phyloP scores from a whole-genome alignment of 106 monocot genomes.

The Dioscorea alata region DNA sequence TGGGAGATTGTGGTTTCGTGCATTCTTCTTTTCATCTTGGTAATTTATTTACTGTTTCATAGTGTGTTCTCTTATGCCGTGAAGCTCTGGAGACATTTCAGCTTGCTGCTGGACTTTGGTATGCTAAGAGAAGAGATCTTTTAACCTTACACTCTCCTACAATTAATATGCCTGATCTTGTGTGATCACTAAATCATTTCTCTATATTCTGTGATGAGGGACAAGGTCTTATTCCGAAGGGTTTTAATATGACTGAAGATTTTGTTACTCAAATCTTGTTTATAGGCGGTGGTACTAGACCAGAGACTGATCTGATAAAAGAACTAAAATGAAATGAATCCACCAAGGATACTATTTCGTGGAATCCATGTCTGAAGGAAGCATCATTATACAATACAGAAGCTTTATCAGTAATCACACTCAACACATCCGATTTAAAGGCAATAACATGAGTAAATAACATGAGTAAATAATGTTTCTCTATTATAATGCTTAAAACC shows the following conservation, averaged over 20 bases:
- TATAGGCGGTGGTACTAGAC: conserved; percentile 84
- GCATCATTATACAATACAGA: conserved; percentile 45
- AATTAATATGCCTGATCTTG: too few species aligned
- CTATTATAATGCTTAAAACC: too few species aligned
- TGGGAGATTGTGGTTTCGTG: neutral
- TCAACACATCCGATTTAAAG: conserved; percentile 82
- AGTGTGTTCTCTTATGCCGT: conserved; percentile 84
- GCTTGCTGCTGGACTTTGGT: conserved; percentile 93
- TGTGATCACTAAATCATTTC: too few species aligned
- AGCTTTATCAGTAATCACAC: conserved; percentile 35
- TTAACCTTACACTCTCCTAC: conserved; percentile 77
- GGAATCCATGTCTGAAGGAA: conserved; percentile 69
- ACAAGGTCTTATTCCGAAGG: too few species aligned
- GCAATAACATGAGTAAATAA: conserved; percentile 74
- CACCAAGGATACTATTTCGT: conserved; percentile 54
- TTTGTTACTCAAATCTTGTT: neutral
- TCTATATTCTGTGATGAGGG: too few species aligned
- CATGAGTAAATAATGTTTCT: too few species aligned
- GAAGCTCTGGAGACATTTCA: conserved; percentile 81
- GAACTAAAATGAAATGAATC: neutral
- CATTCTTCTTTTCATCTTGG: too few species aligned
- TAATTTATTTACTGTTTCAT: neutral
- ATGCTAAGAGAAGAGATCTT: conserved; percentile 81
- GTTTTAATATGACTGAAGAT: too few species aligned
- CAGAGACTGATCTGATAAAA: conserved; percentile 61